Percentiles rank a stretch among this genome's conserved stretches.
Evolutionary conservation across 495 filamentous ascomycete species (phyloP).

Genomic region (Elaphomyces granulatus): DNA sequence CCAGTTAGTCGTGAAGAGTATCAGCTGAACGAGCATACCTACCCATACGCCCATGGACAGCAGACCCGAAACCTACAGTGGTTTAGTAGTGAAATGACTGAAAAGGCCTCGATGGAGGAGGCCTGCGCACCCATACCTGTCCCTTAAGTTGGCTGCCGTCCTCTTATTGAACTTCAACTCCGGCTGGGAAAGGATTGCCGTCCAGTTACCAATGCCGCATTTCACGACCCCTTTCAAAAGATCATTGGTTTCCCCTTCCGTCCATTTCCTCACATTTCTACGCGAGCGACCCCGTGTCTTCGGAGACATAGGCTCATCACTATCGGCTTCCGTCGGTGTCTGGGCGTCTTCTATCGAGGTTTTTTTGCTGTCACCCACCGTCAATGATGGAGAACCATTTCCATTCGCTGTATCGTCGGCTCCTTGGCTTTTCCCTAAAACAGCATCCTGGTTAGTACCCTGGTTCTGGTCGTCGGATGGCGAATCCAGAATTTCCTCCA

Average conservation of each 20-base stretch:
- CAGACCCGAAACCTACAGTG: constrained; percentile 50
- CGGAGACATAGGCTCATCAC: constrained; percentile 22
- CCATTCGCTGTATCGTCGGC: constrained; percentile 4
- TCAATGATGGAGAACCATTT: neutral
- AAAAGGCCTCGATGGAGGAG: constrained; percentile 3
- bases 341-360: constrained; percentile 4
- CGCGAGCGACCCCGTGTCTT: constrained; percentile 31
- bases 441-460: no score
- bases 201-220: constrained; percentile 83
- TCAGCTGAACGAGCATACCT: constrained; percentile 5
- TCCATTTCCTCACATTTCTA: constrained; percentile 51
- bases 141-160: constrained; percentile 71
- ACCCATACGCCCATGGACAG: constrained; percentile 45
- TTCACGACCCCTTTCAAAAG: constrained; percentile 62
- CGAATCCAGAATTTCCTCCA: constrained; percentile 25
- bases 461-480: constrained; percentile 14
- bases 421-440: constrained; percentile 3
- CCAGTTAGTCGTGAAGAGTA: neutral
- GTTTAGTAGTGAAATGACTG: constrained; percentile 1
- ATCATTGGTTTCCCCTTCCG: constrained; percentile 66
- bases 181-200: constrained; percentile 60
- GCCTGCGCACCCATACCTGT: constrained; percentile 34
- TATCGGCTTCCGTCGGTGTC: constrained; percentile 11
- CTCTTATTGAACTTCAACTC: constrained; percentile 63
- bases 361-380: neutral